Evolutionary conservation across 1,284 basidiomycete species (phyloP).

Genomic region (Peniophora sp.): DNA sequence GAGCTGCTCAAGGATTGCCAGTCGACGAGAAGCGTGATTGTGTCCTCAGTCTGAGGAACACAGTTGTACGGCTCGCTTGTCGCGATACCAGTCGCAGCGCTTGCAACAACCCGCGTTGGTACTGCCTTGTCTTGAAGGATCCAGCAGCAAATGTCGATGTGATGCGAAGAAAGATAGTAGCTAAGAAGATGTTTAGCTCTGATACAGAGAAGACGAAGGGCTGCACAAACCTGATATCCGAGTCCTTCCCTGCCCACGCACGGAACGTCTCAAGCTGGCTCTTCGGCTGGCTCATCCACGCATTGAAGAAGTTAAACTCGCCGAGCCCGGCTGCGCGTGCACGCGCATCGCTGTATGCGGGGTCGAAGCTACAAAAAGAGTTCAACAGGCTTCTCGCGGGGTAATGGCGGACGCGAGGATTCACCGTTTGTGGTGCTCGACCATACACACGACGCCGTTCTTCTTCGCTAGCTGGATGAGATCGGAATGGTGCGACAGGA

Average conservation of each 20-base stretch:
- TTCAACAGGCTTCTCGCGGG: neutral
- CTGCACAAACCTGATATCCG: conserved; percentile 65
- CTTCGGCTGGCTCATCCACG: conserved; percentile 95
- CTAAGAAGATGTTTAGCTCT: conserved; percentile 25
- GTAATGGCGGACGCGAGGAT: conserved; percentile 4
- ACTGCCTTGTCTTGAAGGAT: conserved; percentile 76
- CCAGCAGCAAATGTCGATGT: conserved; percentile 90
- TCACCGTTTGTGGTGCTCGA: conserved; percentile 81
- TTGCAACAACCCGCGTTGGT: conserved; percentile 82
- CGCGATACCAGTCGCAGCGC: conserved; percentile 84
- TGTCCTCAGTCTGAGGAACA: conserved; percentile 82
- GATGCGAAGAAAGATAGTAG: conserved; percentile 92
- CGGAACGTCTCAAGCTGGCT: conserved; percentile 90
- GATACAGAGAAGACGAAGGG: neutral
- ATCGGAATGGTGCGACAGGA: conserved; percentile 74
- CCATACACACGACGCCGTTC: conserved; percentile 82
- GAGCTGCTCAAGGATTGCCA: conserved; percentile 75
- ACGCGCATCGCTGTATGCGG: conserved; percentile 86
- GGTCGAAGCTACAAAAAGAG: conserved; percentile 38
- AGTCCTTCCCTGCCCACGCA: conserved; percentile 91
- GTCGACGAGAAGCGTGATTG: conserved; percentile 89
- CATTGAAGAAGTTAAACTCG: conserved; percentile 88
- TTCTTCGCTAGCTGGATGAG: conserved; percentile 70
- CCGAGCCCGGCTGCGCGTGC: conserved; percentile 72
- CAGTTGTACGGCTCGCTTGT: conserved; percentile 82